phyloP scores from a whole-genome alignment of 2,329 filamentous ascomycete species.

The Colletotrichum agaves region DNA sequence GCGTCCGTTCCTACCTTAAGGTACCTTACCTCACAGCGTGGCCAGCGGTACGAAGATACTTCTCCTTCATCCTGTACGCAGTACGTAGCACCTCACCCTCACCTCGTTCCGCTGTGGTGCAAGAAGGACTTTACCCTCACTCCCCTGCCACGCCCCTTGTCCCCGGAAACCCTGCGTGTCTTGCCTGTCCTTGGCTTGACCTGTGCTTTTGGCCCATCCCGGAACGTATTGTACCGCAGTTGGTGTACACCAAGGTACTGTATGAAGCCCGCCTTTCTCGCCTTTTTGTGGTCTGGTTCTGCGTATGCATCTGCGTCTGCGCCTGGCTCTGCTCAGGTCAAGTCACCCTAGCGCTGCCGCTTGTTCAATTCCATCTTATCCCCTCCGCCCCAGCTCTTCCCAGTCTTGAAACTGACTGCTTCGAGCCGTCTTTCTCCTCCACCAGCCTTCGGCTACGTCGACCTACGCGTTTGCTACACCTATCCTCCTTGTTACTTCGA shows the following conservation, averaged over 20 bases:
- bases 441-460: conserved; percentile 22
- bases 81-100: no score
- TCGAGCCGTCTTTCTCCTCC: conserved; percentile 24
- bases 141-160: conserved; percentile 14
- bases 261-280: conserved; percentile 13
- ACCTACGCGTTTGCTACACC: conserved; percentile 25
- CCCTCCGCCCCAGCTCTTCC: conserved; percentile 38
- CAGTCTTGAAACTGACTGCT: conserved; percentile 32
- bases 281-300: conserved; percentile 5
- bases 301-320: background rate
- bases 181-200: conserved; percentile 32
- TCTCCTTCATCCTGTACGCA: no score
- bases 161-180: conserved; percentile 29
- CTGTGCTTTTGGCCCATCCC: background rate
- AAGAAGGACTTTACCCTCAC: conserved; percentile 15
- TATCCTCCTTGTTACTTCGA: conserved; percentile 29
- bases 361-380: conserved; percentile 38
- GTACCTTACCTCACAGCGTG: no score
- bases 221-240: background rate
- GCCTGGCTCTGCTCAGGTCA: conserved; percentile 28
- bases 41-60: background rate
- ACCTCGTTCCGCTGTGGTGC: background rate
- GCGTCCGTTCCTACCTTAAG: no score
- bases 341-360: conserved; percentile 33
- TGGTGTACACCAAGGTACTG: conserved; percentile 9